These are phyloP conservation scores for Colletotrichum chlorophyti DNA, from an alignment of 2,329 filamentous ascomycete species.

Conservation along the genomic window DNA sequence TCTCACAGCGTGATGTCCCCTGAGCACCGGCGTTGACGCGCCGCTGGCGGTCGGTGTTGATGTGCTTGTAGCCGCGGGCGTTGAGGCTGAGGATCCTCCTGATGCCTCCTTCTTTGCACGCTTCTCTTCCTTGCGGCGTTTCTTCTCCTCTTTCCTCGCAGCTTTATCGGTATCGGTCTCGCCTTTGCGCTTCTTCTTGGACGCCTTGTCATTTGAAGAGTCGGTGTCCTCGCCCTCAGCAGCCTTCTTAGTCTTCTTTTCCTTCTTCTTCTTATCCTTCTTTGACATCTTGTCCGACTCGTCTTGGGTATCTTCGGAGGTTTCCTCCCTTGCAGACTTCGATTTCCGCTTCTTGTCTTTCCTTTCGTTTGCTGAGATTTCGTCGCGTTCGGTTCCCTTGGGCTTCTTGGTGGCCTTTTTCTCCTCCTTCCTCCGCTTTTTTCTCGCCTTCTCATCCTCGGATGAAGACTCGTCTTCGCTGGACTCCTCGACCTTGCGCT, in stretches of 20 bases:
- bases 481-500: constrained; percentile 53
- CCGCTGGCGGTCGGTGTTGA: constrained; percentile 50
- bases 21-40: constrained; percentile 50
- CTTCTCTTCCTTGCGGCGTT: constrained; percentile 49
- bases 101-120: constrained; percentile 44
- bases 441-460: constrained; percentile 43
- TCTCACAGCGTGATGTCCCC: constrained; percentile 75
- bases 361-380: constrained; percentile 35
- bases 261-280: constrained; percentile 32
- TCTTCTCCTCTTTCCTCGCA: constrained; percentile 59
- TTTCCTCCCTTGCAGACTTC: constrained; percentile 36
- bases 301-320: constrained; percentile 33
- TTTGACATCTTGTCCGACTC: constrained; percentile 35
- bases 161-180: constrained; percentile 44
- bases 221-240: constrained; percentile 37
- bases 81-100: constrained; percentile 32
- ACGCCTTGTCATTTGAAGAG: constrained; percentile 30
- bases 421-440: constrained; percentile 45
- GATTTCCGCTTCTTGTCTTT: constrained; percentile 51
- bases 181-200: constrained; percentile 39
- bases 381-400: constrained; percentile 29
- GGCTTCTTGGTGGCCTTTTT: constrained; percentile 40
- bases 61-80: constrained; percentile 40
- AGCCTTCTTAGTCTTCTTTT: constrained; percentile 45
- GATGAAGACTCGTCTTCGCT: constrained; percentile 35